phyloP scores from a whole-genome alignment of 148 eudicot genomes.

The Rhododendron williamsianum region DNA sequence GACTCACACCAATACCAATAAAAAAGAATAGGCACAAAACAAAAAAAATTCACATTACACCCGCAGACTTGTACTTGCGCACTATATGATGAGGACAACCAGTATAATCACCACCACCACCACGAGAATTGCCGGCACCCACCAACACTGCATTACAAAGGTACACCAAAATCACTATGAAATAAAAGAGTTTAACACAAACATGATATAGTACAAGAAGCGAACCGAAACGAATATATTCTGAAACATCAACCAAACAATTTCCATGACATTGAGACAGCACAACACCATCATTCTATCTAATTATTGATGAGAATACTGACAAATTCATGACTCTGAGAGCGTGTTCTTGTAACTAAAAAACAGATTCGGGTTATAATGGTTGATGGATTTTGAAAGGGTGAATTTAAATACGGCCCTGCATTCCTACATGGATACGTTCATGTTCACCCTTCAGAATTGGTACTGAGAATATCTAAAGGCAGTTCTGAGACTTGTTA shows the following conservation, averaged over 20 bases:
- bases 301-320: background rate
- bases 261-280: background rate
- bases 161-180: background rate
- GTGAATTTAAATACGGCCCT: background rate
- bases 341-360: background rate
- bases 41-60: background rate
- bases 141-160: conserved; percentile 48
- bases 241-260: background rate
- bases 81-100: conserved; percentile 40
- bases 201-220: background rate
- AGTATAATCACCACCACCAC: conserved; percentile 42
- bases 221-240: background rate
- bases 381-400: background rate
- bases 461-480: background rate
- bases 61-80: conserved; percentile 11
- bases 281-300: background rate
- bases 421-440: background rate
- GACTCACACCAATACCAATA: background rate
- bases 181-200: background rate
- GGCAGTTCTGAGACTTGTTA: background rate
- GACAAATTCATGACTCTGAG: background rate
- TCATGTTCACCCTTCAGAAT: background rate
- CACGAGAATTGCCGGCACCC: conserved; percentile 44
- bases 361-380: background rate
- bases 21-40: background rate